A percentile compares a stretch with the other conserved stretches of the same genome.
These are phyloP conservation scores for Ceratobasidium papillatum DNA, from an alignment of 1,284 basidiomycete species.

Conservation along the genomic window DNA sequence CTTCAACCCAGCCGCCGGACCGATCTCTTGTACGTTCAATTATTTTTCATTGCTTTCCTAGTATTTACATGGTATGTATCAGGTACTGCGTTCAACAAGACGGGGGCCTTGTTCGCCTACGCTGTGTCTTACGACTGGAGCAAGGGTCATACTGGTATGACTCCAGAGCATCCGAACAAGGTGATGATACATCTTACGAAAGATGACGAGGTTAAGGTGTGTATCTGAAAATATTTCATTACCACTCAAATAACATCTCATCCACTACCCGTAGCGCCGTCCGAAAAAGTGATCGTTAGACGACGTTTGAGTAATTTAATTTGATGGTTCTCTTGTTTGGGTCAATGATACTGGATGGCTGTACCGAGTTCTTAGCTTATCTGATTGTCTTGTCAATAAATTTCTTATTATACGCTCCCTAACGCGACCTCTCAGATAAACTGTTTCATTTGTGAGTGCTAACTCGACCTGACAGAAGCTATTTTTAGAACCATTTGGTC, in stretches of 20 bases:
- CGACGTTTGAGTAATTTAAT: neutral
- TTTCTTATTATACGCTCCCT: no score
- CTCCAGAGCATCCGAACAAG: slow-evolving; percentile 81
- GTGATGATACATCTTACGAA: slow-evolving; percentile 91
- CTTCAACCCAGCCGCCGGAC: slow-evolving; percentile 72
- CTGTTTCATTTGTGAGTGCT: no score
- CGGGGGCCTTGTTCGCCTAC: slow-evolving; percentile 58
- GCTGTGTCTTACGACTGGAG: slow-evolving; percentile 86
- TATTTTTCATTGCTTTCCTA: slow-evolving; percentile 46
- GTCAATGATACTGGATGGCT: no score
- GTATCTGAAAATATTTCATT: neutral
- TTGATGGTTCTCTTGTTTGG: neutral
- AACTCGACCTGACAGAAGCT: no score
- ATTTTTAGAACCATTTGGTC: no score
- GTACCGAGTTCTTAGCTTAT: no score
- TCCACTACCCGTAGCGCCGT: neutral
- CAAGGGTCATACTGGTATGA: slow-evolving; percentile 88
- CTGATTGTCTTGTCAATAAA: no score
- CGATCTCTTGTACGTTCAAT: slow-evolving; percentile 59
- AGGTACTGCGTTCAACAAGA: slow-evolving; percentile 83
- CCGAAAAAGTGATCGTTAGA: neutral
- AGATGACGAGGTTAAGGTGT: slow-evolving; percentile 80
- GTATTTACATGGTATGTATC: slow-evolving; percentile 41
- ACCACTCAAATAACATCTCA: neutral
- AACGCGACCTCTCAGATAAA: no score